phyloP scores from a whole-genome alignment of 1,284 basidiomycete species.

The Apiotrichum domesticum region DNA sequence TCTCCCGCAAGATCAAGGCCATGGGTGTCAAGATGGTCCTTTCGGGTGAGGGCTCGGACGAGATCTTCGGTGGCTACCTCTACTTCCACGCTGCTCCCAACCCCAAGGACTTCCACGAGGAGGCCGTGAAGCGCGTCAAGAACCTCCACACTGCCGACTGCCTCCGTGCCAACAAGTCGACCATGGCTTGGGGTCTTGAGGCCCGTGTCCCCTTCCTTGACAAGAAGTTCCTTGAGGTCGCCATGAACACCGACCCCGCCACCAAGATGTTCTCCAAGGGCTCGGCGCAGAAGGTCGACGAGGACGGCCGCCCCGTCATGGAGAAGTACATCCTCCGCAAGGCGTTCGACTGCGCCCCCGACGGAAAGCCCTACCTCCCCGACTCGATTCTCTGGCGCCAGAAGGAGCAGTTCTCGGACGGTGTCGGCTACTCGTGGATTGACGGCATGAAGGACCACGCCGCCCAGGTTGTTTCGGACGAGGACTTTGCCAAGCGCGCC shows the following conservation, averaged over 20 bases:
- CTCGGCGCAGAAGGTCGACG: constrained; percentile 64
- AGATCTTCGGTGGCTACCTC: constrained; percentile 96
- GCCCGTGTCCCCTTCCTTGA: constrained; percentile 99
- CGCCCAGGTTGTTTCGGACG: constrained; percentile 68
- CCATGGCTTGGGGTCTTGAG: constrained; percentile 99
- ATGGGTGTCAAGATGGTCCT: constrained; percentile 99
- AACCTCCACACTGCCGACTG: constrained; percentile 98
- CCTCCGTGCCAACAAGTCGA: constrained; percentile 94
- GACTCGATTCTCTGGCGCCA: constrained; percentile 95
- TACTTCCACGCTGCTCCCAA: constrained; percentile 99
- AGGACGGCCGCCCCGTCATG: constrained; percentile 81
- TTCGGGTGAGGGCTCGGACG: constrained; percentile 95
- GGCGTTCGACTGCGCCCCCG: constrained; percentile 85
- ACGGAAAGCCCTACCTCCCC: constrained; percentile 84
- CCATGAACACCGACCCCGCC: constrained; percentile 84
- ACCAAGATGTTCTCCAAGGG: constrained; percentile 92
- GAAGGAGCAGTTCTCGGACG: constrained; percentile 99
- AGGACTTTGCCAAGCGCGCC: constrained; percentile 65
- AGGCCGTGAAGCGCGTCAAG: constrained; percentile 91
- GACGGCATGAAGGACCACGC: constrained; percentile 96
- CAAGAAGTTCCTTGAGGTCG: constrained; percentile 88
- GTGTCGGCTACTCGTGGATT: constrained; percentile 99
- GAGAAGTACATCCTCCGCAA: constrained; percentile 99
- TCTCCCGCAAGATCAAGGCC: constrained; percentile 97
- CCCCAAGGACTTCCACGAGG: constrained; percentile 84